Evolutionary conservation across 2,329 filamentous ascomycete genomes (phyloP).

Genomic region (Rhynchosporium secalis): DNA sequence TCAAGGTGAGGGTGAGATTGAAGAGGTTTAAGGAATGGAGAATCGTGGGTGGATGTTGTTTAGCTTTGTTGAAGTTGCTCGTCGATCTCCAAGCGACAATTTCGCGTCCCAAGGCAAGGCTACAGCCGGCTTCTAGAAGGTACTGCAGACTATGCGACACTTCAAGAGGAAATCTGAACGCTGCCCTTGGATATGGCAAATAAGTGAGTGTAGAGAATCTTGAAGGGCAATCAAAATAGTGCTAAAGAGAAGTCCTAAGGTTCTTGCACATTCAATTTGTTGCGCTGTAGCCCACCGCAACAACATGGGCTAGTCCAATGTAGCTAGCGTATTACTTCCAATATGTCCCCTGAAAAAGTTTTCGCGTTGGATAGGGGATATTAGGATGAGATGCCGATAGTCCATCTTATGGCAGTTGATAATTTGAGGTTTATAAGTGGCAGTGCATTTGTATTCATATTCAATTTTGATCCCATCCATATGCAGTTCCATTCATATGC

Average conservation of each 20-base stretch:
- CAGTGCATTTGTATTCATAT: constrained; percentile 5
- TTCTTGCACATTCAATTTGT: constrained; percentile 6
- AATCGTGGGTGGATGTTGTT: constrained; percentile 24
- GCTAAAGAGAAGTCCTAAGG: not conserved
- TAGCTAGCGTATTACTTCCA: not conserved
- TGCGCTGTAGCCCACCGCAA: constrained; percentile 1
- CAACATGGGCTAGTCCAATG: not conserved
- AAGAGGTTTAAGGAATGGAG: constrained; percentile 19
- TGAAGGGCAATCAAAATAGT: not conserved
- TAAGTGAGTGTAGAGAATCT: constrained; percentile 33
- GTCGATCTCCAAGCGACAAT: constrained; percentile 33
- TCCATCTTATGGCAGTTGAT: not conserved
- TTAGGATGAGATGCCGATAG: not conserved
- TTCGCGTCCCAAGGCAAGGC: constrained; percentile 23
- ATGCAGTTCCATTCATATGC: constrained; percentile 10
- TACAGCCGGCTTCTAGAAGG: constrained; percentile 29
- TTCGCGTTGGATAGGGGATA: constrained; percentile 4
- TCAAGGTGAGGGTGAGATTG: constrained; percentile 22
- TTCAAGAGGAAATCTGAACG: constrained; percentile 23
- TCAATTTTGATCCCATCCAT: constrained; percentile 20
- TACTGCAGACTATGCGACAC: constrained; percentile 23
- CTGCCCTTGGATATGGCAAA: constrained; percentile 25
- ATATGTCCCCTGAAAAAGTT: constrained; percentile 12
- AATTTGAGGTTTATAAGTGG: not conserved
- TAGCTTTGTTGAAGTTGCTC: constrained; percentile 28